A percentile compares a stretch with the other conserved stretches of the same genome.
Evolutionary conservation across 1,284 basidiomycete genomes (phyloP).

Genomic region (Ustilago curta): DNA sequence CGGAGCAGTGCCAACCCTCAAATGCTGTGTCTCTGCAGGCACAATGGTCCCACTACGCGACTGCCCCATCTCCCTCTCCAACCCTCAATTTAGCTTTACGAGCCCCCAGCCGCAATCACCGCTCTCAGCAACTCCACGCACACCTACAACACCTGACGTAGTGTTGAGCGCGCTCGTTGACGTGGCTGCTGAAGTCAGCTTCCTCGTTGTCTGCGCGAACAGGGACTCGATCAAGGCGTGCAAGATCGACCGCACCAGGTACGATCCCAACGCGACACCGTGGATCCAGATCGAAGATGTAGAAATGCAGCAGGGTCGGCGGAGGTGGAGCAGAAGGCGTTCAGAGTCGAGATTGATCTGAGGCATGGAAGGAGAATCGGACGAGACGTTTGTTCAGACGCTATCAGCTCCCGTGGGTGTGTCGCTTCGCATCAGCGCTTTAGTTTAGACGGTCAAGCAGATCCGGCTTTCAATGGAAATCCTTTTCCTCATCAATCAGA

Average conservation of each 20-base stretch:
- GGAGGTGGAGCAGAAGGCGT: neutral
- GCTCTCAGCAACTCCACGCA: slow-evolving; percentile 2
- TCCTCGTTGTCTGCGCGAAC: slow-evolving; percentile 25
- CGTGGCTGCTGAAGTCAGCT: slow-evolving; percentile 24
- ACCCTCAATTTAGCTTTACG: neutral
- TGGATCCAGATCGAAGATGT: slow-evolving; percentile 22
- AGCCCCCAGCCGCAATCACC: slow-evolving; percentile 4
- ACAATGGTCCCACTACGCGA: slow-evolving; percentile 23
- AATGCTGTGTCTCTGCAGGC: slow-evolving; percentile 22
- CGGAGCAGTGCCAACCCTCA: slow-evolving; percentile 24
- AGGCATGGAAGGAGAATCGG: slow-evolving; percentile 19
- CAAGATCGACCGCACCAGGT: slow-evolving; percentile 24
- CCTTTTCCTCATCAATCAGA: neutral
- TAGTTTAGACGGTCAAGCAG: neutral
- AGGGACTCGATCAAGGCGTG: slow-evolving; percentile 22
- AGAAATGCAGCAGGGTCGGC: slow-evolving; percentile 4
- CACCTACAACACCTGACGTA: slow-evolving; percentile 9
- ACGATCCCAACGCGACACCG: slow-evolving; percentile 18
- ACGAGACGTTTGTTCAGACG: slow-evolving; percentile 22
- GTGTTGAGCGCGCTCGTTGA: slow-evolving; percentile 17
- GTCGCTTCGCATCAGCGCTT: slow-evolving; percentile 14
- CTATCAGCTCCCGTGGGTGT: slow-evolving; percentile 20
- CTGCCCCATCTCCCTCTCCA: slow-evolving; percentile 13
- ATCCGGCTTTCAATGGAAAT: neutral
- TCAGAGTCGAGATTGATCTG: slow-evolving; percentile 23